A percentile compares a stretch with the other conserved stretches of the same genome.
Conservation (phyloP, 2,329 filamentous ascomycete species). For the Aspergillus chevalieri region DNA sequence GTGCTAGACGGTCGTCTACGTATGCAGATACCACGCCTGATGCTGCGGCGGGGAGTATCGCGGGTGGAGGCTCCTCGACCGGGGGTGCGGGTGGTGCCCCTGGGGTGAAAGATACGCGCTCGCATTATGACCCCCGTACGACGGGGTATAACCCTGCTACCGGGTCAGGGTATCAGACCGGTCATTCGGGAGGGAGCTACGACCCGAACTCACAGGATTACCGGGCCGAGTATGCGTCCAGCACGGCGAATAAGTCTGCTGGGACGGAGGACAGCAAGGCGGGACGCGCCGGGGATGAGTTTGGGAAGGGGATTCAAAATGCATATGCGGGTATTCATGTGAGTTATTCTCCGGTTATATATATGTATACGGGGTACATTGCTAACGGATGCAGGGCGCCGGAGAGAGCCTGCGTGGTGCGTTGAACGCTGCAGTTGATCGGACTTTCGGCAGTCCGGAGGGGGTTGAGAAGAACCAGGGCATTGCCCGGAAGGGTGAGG, state of each 20-base stretch:
- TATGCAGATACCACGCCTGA: not conserved
- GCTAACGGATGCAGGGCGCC: slow-evolving; percentile 23
- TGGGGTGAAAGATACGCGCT: slow-evolving; percentile 9
- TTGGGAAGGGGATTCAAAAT: slow-evolving; percentile 22
- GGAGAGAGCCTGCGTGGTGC: slow-evolving; percentile 38
- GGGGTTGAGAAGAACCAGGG: slow-evolving; percentile 31
- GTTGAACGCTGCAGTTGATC: slow-evolving; percentile 32
- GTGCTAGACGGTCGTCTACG: slow-evolving; percentile 5
- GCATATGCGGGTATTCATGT: slow-evolving; percentile 31
- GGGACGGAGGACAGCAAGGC: slow-evolving; percentile 2
- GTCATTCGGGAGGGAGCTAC: not conserved
- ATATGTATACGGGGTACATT: not conserved
- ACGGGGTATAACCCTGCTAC: slow-evolving; percentile 23
- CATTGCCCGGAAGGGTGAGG: slow-evolving; percentile 31
- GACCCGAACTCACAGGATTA: slow-evolving; percentile 6
- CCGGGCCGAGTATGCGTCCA: slow-evolving; percentile 13
- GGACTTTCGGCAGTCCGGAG: slow-evolving; percentile 31
- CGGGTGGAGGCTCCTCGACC: slow-evolving; percentile 20
- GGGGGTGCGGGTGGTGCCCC: slow-evolving; percentile 22
- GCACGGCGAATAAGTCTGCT: slow-evolving; percentile 11
- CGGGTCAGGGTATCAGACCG: slow-evolving; percentile 16
- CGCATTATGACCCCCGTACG: slow-evolving; percentile 12
- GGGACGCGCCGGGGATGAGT: slow-evolving; percentile 11
- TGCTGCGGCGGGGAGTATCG: slow-evolving; percentile 3
- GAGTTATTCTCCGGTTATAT: slow-evolving; percentile 10